Evolutionary conservation across 352 stramenopile genomes (phyloP).

Genomic region (Phytopythium sindhum): DNA sequence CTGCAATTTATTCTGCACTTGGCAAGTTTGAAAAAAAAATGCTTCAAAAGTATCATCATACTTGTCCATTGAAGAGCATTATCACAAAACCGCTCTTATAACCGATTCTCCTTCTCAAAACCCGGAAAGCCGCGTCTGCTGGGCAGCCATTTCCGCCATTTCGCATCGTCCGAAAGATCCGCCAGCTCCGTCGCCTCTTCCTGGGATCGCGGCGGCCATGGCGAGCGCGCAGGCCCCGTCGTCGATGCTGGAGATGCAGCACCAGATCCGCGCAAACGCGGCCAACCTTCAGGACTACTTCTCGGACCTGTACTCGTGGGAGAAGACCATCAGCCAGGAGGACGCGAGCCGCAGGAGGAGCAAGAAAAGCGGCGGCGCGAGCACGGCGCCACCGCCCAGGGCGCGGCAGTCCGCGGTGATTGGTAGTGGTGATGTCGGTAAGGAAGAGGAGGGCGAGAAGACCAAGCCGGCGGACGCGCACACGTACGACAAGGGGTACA

Average conservation of each 20-base stretch:
- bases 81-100: neutral
- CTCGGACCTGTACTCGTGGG: constrained; percentile 71
- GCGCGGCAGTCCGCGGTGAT: constrained; percentile 10
- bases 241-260: constrained; percentile 64
- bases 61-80: no score
- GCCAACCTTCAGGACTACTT: constrained; percentile 79
- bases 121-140: neutral
- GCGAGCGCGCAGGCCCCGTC: neutral
- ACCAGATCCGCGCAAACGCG: constrained; percentile 80
- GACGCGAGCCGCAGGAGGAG: constrained; percentile 30
- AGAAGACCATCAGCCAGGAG: constrained; percentile 64
- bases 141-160: neutral
- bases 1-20: neutral
- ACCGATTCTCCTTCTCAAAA: neutral
- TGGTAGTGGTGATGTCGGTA: neutral
- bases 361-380: constrained; percentile 16
- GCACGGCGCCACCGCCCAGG: constrained; percentile 15
- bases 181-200: neutral
- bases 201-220: neutral
- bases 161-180: neutral
- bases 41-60: no score
- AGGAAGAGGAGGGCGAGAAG: neutral
- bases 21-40: no score
- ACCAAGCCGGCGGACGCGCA: constrained; percentile 52
- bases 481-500: constrained; percentile 89